Percentiles rank a stretch among this genome's conserved stretches.
Evolutionary conservation across 208 protist species (phyloP).

Genomic region (Acanthamoeba healyi): DNA sequence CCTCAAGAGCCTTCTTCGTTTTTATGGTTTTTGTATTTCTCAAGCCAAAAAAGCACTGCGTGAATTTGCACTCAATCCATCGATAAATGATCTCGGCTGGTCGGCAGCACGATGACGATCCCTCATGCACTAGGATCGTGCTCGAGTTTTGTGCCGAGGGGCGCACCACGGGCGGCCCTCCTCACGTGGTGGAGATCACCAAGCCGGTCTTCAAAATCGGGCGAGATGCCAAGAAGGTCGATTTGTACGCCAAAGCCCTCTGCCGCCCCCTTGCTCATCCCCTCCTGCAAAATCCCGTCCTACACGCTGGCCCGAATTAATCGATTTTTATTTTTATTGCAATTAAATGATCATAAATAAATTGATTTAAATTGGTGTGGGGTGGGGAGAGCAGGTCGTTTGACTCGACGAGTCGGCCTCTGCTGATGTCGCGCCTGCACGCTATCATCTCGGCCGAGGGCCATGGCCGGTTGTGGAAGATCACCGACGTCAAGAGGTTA

Average conservation of each 20-base stretch:
- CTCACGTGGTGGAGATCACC: background rate
- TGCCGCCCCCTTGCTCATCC: background rate
- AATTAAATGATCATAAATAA: too few species aligned
- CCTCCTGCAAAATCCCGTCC: too few species aligned
- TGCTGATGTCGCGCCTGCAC: conserved; percentile 68
- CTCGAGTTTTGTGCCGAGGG: background rate
- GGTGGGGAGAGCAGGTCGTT: background rate
- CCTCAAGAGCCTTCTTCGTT: conserved; percentile 5
- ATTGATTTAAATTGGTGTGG: too few species aligned
- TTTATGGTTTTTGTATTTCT: background rate
- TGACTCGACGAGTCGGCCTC: background rate
- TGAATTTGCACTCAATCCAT: too few species aligned
- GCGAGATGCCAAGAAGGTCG: background rate
- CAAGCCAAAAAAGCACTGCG: too few species aligned
- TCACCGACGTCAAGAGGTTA: conserved; percentile 53
- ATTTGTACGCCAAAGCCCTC: background rate
- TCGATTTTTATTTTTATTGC: background rate
- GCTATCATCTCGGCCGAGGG: background rate
- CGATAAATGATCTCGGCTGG: too few species aligned
- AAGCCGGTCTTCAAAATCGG: conserved; percentile 41
- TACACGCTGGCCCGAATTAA: too few species aligned
- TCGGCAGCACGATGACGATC: too few species aligned
- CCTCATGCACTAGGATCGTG: too few species aligned
- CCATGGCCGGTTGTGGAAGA: background rate
- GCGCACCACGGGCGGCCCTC: background rate